A percentile compares a stretch with the other conserved stretches of the same genome.
Evolutionary conservation across 192 early-diverging fungal species (phyloP).

Genomic region (Haplosporangium gracile): DNA sequence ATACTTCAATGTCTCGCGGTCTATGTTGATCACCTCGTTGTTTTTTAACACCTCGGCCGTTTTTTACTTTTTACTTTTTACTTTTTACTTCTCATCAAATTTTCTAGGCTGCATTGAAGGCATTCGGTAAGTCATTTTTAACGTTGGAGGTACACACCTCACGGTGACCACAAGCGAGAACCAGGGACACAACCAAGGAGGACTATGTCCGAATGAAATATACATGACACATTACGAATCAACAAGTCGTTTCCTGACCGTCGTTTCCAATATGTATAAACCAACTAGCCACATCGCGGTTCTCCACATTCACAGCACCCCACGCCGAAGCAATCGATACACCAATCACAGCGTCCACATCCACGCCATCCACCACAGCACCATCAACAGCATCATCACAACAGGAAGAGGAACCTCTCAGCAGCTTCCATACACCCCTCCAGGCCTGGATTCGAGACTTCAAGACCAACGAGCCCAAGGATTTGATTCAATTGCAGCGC

Average conservation of each 20-base stretch:
- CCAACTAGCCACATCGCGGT: conserved; percentile 18
- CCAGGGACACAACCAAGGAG: background rate
- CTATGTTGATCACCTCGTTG: background rate
- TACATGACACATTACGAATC: background rate
- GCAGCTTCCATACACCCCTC: conserved; percentile 60
- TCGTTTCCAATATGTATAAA: background rate
- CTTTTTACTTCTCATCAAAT: background rate
- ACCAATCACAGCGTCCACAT: background rate
- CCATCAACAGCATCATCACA: background rate
- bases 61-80: background rate
- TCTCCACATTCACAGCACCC: conserved; percentile 42
- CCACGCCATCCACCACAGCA: conserved; percentile 5
- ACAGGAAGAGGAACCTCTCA: conserved; percentile 12
- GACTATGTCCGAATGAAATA: background rate
- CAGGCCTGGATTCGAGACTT: conserved; percentile 86
- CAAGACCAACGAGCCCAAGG: conserved; percentile 75
- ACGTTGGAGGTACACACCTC: no score
- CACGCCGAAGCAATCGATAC: conserved; percentile 39
- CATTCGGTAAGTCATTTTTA: conserved; percentile 15
- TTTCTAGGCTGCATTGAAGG: conserved; percentile 29
- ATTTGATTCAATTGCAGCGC: conserved; percentile 78
- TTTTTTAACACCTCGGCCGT: background rate
- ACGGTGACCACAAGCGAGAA: background rate
- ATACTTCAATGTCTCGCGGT: background rate
- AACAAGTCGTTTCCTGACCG: background rate